Percentiles rank a stretch among this genome's conserved stretches.
phyloP scores from a whole-genome alignment of 306 rosid genomes.

The Quercus ilex region DNA sequence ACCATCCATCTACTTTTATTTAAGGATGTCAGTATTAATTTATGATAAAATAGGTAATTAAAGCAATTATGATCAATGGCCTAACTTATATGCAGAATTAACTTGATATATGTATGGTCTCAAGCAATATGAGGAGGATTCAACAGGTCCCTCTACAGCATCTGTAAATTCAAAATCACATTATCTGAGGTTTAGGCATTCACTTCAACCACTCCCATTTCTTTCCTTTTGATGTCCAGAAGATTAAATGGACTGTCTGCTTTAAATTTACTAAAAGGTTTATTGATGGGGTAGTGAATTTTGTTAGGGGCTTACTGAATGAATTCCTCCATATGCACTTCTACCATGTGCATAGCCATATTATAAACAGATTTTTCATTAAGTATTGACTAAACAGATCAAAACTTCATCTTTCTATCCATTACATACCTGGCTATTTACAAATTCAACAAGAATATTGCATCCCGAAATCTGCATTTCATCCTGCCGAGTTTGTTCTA shows the following conservation, averaged over 20 bases:
- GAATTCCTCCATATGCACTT: conserved; percentile 3
- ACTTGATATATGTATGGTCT: not conserved
- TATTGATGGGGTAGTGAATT: conserved; percentile 8
- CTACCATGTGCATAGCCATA: conserved; percentile 15
- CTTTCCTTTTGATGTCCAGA: conserved; percentile 15
- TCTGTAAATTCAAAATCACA: not conserved
- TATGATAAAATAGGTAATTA: not conserved
- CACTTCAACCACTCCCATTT: conserved; percentile 14
- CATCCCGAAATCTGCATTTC: conserved; percentile 84
- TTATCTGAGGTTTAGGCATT: not conserved
- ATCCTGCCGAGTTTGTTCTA: conserved; percentile 71
- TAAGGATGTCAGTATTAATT: conserved; percentile 42
- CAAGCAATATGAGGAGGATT: not conserved
- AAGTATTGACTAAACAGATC: conserved; percentile 15
- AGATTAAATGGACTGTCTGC: conserved; percentile 5
- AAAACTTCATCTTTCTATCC: conserved; percentile 18
- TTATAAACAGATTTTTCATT: not conserved
- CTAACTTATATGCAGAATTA: conserved; percentile 9
- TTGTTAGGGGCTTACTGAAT: not conserved
- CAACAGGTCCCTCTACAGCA: not conserved
- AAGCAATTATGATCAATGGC: not conserved
- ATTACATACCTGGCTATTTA: conserved; percentile 70
- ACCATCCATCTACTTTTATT: conserved; percentile 70
- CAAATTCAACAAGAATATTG: conserved; percentile 59
- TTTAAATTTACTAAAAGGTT: not conserved